Conservation (phyloP, 2,329 filamentous ascomycete species). For the Thielaviopsis cerberus region DNA sequence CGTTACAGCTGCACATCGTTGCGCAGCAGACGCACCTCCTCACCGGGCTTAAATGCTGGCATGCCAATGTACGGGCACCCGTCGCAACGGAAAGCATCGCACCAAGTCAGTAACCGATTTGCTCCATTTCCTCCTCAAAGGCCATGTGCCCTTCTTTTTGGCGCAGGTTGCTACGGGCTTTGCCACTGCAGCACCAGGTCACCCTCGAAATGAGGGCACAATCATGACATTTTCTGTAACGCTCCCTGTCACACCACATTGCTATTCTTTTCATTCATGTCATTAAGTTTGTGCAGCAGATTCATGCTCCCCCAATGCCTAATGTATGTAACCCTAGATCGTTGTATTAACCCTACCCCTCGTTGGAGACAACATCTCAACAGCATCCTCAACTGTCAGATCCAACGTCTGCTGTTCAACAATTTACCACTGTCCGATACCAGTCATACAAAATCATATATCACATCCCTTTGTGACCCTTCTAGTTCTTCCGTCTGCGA, state of each 20-base stretch:
- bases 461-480: background rate
- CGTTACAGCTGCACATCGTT: slow-evolving; percentile 65
- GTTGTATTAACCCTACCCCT: background rate
- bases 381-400: background rate
- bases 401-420: background rate
- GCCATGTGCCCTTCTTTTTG: slow-evolving; percentile 94
- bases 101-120: slow-evolving; percentile 85
- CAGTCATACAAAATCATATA: background rate
- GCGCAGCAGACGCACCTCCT: slow-evolving; percentile 77
- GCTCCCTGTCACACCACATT: background rate
- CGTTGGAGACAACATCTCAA: no score
- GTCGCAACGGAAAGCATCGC: slow-evolving; percentile 66
- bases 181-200: no score
- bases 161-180: no score
- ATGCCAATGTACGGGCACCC: slow-evolving; percentile 70
- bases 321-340: background rate
- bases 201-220: slow-evolving; percentile 39
- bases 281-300: background rate
- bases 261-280: no score
- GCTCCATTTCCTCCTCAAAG: no score
- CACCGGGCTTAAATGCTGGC: slow-evolving; percentile 89
- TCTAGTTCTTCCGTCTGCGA: slow-evolving; percentile 29
- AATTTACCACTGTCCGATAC: background rate
- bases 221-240: background rate
- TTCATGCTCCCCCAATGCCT: no score